These are phyloP conservation scores for Taphrina flavorubra DNA, from an alignment of 1,139 yeast species.

Conservation along the genomic window DNA sequence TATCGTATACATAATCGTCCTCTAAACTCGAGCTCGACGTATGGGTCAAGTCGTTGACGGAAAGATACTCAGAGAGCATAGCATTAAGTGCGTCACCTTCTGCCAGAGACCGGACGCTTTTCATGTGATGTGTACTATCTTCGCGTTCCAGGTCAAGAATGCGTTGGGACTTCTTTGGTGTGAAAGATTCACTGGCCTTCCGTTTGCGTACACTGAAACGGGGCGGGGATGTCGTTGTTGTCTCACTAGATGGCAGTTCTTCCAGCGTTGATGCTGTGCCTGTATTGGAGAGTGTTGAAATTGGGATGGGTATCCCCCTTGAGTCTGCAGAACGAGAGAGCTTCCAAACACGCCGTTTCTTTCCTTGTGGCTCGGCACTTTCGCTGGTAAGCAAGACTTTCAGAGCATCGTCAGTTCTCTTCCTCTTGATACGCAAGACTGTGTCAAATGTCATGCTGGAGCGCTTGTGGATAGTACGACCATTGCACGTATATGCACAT, in stretches of 20 bases:
- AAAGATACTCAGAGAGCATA: conserved; percentile 29
- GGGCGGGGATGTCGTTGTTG: conserved; percentile 3
- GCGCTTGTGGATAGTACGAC: too few species aligned
- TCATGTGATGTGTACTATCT: not conserved
- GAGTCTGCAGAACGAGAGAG: conserved; percentile 35
- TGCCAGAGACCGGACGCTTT: conserved; percentile 11
- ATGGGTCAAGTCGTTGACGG: conserved; percentile 1
- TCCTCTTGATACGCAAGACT: conserved; percentile 36
- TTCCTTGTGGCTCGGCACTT: conserved; percentile 19
- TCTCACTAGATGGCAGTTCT: not conserved
- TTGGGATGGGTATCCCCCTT: conserved; percentile 31
- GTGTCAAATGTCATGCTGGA: conserved; percentile 28
- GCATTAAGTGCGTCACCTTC: conserved; percentile 6
- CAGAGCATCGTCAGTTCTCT: conserved; percentile 33
- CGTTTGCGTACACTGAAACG: conserved; percentile 36
- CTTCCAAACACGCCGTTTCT: conserved; percentile 33
- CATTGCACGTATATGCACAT: too few species aligned
- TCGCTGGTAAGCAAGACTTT: conserved; percentile 28
- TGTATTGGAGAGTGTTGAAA: not conserved
- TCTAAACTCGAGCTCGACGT: not conserved
- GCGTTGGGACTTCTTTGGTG: conserved; percentile 10
- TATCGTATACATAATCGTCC: conserved; percentile 39
- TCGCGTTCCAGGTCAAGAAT: conserved; percentile 32
- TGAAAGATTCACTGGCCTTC: not conserved
- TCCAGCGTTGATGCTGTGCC: not conserved